Percentiles rank a stretch among this genome's conserved stretches.
phyloP scores from a whole-genome alignment of 2,329 filamentous ascomycete genomes.

The Mollisia scopiformis region DNA sequence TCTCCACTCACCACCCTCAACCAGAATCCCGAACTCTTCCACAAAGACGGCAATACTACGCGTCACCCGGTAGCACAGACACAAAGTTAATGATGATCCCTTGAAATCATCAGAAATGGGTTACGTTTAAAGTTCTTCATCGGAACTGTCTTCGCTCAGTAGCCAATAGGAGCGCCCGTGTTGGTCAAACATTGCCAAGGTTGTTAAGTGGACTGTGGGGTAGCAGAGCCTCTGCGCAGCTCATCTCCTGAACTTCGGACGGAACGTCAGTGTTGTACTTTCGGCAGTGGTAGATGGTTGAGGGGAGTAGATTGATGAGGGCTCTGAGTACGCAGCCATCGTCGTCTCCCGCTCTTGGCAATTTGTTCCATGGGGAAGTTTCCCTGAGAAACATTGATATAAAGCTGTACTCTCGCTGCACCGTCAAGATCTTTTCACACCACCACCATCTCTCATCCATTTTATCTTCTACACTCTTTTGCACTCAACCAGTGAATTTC shows the following conservation, averaged over 20 bases:
- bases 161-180: not conserved
- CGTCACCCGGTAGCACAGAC: not conserved
- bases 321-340: not conserved
- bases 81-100: not conserved
- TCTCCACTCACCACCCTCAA: not conserved
- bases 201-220: not conserved
- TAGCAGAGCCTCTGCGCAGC: not conserved
- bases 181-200: constrained; percentile 1
- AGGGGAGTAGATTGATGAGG: not conserved
- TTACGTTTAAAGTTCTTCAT: not conserved
- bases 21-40: too few species aligned
- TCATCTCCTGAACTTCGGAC: not conserved
- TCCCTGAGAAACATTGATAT: not conserved
- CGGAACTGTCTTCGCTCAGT: not conserved
- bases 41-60: not conserved
- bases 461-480: constrained; percentile 8
- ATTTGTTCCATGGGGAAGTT: not conserved
- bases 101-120: not conserved
- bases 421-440: not conserved
- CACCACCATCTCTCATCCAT: constrained; percentile 4
- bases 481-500: not conserved
- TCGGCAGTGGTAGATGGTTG: not conserved
- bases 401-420: too few species aligned
- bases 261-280: not conserved
- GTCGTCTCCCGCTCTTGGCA: not conserved